Evolutionary conservation across 371 early-diverging fungal species (phyloP).

Genomic region (Zychaea mexicana): DNA sequence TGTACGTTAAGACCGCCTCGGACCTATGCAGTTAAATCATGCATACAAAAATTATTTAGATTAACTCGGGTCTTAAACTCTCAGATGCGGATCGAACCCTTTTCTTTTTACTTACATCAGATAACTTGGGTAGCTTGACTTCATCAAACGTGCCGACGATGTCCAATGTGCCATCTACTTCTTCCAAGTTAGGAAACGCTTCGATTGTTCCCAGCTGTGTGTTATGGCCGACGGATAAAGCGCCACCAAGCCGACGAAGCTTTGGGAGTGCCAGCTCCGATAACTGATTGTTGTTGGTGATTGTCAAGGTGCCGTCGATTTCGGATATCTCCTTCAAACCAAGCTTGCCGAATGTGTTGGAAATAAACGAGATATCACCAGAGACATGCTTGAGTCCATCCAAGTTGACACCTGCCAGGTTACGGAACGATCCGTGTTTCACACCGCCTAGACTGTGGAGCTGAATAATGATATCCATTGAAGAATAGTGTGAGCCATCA

Average conservation of each 20-base stretch:
- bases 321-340: conserved; percentile 30
- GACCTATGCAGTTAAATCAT: conserved; percentile 13
- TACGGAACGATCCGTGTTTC: conserved; percentile 41
- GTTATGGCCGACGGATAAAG: conserved; percentile 51
- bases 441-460: conserved; percentile 30
- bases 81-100: too few species aligned
- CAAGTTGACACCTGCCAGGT: conserved; percentile 36
- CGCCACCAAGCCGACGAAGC: conserved; percentile 52
- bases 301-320: conserved; percentile 50
- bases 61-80: too few species aligned
- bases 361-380: conserved; percentile 48
- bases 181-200: conserved; percentile 41
- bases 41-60: not conserved
- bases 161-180: conserved; percentile 56
- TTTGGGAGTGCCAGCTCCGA: conserved; percentile 43
- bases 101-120: conserved; percentile 27
- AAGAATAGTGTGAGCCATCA: not conserved
- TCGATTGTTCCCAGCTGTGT: conserved; percentile 30
- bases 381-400: conserved; percentile 33
- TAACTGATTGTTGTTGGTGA: conserved; percentile 45
- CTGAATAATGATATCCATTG: conserved; percentile 19
- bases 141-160: conserved; percentile 49
- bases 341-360: conserved; percentile 43
- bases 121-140: conserved; percentile 36
- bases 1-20: conserved; percentile 49